A percentile compares a stretch with the other conserved stretches of the same genome.
phyloP scores from a whole-genome alignment of 495 filamentous ascomycete species.

The Penicillium riverlandense region DNA sequence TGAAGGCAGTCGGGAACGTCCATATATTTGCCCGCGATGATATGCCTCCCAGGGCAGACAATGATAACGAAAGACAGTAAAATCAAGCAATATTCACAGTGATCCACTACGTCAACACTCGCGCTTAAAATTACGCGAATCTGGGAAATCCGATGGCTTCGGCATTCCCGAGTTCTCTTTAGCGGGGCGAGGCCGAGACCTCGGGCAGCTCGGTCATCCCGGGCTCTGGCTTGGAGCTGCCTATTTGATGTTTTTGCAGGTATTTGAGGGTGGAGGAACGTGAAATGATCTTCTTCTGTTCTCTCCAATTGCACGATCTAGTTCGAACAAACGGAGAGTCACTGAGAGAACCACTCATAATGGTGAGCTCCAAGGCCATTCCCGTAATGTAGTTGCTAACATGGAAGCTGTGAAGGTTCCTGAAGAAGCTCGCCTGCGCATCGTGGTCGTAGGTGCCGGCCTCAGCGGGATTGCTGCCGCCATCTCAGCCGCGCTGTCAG shows the following conservation, averaged over 20 bases:
- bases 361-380: constrained; percentile 1
- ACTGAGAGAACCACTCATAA: not conserved
- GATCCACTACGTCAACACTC: no score
- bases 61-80: no score
- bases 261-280: no score
- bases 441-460: constrained; percentile 31
- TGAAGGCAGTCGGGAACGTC: no score
- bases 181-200: not conserved
- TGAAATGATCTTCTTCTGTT: not conserved
- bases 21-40: no score
- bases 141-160: constrained; percentile 2
- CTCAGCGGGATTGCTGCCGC: constrained; percentile 62
- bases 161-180: constrained; percentile 6
- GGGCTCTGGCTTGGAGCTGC: not conserved
- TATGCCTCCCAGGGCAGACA: constrained; percentile 2
- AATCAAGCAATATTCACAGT: no score
- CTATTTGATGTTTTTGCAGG: no score
- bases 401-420: constrained; percentile 5
- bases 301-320: not conserved
- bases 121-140: not conserved
- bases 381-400: no score
- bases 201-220: constrained; percentile 1
- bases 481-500: constrained; percentile 50
- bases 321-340: no score
- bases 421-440: constrained; percentile 17